Percentiles rank a stretch among this genome's conserved stretches.
phyloP scores from a whole-genome alignment of 1,284 basidiomycete species.

The Rhodotorula sp. region DNA sequence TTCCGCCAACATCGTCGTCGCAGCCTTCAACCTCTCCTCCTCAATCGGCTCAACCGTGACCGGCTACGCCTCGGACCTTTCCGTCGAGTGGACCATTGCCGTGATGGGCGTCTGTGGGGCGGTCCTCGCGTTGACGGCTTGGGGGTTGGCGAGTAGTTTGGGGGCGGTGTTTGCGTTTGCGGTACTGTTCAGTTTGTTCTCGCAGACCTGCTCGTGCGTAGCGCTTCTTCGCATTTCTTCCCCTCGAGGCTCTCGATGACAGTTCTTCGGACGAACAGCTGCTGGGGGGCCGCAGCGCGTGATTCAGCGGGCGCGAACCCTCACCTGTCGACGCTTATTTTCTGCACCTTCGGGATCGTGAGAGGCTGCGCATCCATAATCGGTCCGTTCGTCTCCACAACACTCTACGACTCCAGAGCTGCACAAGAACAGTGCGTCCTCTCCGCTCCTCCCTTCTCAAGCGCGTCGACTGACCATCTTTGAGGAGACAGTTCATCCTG shows the following conservation, averaged over 20 bases:
- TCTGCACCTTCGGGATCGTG: conserved; percentile 25
- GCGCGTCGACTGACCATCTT: not conserved
- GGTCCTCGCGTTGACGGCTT: conserved; percentile 14
- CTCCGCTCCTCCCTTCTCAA: not conserved
- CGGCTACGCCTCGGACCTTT: conserved; percentile 14
- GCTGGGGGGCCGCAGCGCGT: conserved; percentile 24
- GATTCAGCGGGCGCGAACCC: conserved; percentile 25
- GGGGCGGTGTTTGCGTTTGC: conserved; percentile 27
- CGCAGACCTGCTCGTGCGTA: conserved; percentile 13
- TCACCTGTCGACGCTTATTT: conserved; percentile 20
- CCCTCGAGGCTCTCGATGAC: not conserved
- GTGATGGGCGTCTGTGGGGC: conserved; percentile 10
- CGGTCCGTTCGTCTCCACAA: conserved; percentile 22
- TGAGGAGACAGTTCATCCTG: conserved; percentile 3
- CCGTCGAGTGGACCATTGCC: conserved; percentile 6
- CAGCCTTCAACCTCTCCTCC: conserved; percentile 9
- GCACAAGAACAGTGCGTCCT: conserved; percentile 16
- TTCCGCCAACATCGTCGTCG: conserved; percentile 9
- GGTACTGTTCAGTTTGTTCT: conserved; percentile 18
- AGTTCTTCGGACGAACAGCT: not conserved
- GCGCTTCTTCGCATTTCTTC: not conserved
- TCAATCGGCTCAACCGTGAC: conserved; percentile 14
- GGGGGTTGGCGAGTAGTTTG: conserved; percentile 20
- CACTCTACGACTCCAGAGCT: conserved; percentile 13
- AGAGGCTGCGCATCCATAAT: conserved; percentile 21